These are phyloP conservation scores for Podosphaera fusca DNA, from an alignment of 2,329 filamentous ascomycete species.

Conservation along the genomic window DNA sequence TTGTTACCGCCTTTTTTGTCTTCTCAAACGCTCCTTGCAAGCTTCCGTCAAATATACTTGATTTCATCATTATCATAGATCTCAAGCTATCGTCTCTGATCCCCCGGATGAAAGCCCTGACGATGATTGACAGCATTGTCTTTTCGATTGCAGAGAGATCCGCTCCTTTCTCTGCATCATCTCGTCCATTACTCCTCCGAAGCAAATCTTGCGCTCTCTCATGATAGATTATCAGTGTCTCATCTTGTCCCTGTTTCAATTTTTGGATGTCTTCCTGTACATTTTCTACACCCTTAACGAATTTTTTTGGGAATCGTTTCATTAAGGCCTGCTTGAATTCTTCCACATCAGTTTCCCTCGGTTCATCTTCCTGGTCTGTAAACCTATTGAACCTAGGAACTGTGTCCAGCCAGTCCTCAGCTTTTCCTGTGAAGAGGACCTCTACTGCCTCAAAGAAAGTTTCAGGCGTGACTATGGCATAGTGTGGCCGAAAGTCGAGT, in stretches of 20 bases:
- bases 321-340: background rate
- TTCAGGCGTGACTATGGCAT: too few species aligned
- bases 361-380: background rate
- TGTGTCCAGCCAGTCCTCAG: background rate
- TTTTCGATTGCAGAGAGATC: background rate
- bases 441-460: background rate
- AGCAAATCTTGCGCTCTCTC: background rate
- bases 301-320: background rate
- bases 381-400: background rate
- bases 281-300: background rate
- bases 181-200: background rate
- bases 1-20: too few species aligned
- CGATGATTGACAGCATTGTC: background rate
- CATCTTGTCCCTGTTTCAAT: background rate
- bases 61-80: conserved; percentile 1
- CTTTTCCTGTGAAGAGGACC: background rate
- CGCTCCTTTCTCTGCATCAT: background rate
- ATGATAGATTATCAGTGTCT: background rate
- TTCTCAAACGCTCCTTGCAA: background rate
- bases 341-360: background rate
- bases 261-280: background rate
- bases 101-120: background rate
- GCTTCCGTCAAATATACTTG: background rate
- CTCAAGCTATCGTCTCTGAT: background rate
- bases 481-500: too few species aligned